These are phyloP conservation scores for Calendula officinalis DNA, from an alignment of 129 eudicot genomes.

Conservation along the genomic window DNA sequence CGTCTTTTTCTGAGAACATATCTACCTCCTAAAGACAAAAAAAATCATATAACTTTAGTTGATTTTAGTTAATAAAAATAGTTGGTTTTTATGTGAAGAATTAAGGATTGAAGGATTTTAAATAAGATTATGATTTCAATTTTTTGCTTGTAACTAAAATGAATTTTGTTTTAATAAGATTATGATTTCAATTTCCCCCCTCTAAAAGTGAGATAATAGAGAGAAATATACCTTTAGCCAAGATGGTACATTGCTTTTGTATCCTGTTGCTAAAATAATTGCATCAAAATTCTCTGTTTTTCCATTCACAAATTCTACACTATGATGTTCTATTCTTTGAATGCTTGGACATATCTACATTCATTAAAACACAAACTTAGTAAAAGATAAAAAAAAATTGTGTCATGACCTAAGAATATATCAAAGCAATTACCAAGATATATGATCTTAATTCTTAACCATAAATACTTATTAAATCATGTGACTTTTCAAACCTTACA, in stretches of 20 bases:
- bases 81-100: too few species aligned
- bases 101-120: not conserved
- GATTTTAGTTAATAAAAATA: not conserved
- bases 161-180: not conserved
- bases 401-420: not conserved
- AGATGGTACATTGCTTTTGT: slow-evolving; percentile 94
- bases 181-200: too few species aligned
- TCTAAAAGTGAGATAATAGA: slow-evolving; percentile 5
- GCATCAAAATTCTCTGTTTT: slow-evolving; percentile 72
- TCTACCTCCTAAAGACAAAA: slow-evolving; percentile 52
- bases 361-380: not conserved
- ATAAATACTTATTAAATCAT: too few species aligned
- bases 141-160: too few species aligned
- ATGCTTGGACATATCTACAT: slow-evolving; percentile 65
- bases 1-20: slow-evolving; percentile 89
- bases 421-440: not conserved
- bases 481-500: too few species aligned
- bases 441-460: not conserved
- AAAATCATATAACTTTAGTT: not conserved
- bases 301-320: slow-evolving; percentile 72
- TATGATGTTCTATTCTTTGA: slow-evolving; percentile 36
- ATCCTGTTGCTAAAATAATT: slow-evolving; percentile 93
- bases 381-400: not conserved
- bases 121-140: not conserved
- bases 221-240: slow-evolving; percentile 83